phyloP scores from a whole-genome alignment of 2,329 filamentous ascomycete genomes.

The Alternaria atra region DNA sequence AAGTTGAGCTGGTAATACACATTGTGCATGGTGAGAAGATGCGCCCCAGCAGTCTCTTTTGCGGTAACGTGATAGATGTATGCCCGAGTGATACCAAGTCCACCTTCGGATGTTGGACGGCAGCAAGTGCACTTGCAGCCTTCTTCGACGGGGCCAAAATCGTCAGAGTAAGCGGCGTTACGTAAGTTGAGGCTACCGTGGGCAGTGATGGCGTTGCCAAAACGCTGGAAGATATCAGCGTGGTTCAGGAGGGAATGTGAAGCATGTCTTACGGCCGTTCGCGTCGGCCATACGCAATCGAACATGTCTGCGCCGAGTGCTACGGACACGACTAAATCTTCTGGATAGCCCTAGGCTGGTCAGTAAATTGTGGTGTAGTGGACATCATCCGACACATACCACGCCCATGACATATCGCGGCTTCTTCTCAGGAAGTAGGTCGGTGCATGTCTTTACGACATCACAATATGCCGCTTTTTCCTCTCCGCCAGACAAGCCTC shows the following conservation, averaged over 20 bases:
- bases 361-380: background rate
- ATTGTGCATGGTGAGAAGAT: constrained; percentile 90
- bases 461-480: constrained; percentile 92
- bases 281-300: constrained; percentile 97
- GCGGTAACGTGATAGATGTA: constrained; percentile 91
- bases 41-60: constrained; percentile 94
- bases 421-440: constrained; percentile 84
- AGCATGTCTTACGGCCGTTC: constrained; percentile 72
- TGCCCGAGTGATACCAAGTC: constrained; percentile 83
- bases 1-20: constrained; percentile 89
- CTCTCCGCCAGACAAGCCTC: constrained; percentile 92
- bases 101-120: constrained; percentile 69
- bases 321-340: constrained; percentile 92
- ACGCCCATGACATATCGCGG: constrained; percentile 99
- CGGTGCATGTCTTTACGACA: constrained; percentile 88
- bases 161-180: constrained; percentile 75
- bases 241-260: no score
- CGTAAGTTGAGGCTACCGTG: constrained; percentile 85
- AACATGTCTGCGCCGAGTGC: constrained; percentile 99
- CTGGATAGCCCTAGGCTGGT: constrained; percentile 77
- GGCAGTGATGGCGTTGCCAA: constrained; percentile 91
- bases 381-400: constrained; percentile 51
- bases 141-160: constrained; percentile 85
- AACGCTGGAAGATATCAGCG: constrained; percentile 62
- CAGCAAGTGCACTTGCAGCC: constrained; percentile 86